These are phyloP conservation scores for Populus hybrid DNA, from an alignment of 441 rosid species.

Conservation along the genomic window DNA sequence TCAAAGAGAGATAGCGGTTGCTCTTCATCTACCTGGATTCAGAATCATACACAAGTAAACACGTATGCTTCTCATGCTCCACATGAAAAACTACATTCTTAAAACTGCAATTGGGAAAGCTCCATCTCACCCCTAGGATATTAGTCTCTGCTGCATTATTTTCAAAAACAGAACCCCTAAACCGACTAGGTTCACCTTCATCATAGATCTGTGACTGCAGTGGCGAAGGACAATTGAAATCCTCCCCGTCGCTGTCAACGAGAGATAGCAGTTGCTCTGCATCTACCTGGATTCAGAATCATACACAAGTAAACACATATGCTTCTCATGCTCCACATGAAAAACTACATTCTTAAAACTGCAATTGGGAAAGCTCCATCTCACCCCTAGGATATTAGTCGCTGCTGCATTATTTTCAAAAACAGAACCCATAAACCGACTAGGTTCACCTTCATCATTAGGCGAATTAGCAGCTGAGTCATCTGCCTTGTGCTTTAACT, in stretches of 20 bases:
- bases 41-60: not conserved
- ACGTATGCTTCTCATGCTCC: not conserved
- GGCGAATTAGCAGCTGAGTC: not conserved
- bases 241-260: not conserved
- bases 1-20: not conserved
- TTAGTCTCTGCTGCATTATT: not conserved
- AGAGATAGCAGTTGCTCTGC: no score
- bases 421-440: not conserved
- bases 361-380: not conserved
- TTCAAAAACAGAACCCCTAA: not conserved
- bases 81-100: not conserved
- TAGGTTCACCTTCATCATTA: constrained; percentile 8
- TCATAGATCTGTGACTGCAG: not conserved
- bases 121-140: constrained; percentile 7
- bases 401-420: not conserved
- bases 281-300: not conserved
- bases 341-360: not conserved
- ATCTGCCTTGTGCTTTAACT: constrained; percentile 15
- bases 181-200: not conserved
- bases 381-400: constrained; percentile 7
- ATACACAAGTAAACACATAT: not conserved
- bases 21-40: not conserved
- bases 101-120: not conserved
- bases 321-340: not conserved
- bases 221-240: not conserved